Evolutionary conservation across 805 yeast genomes (phyloP).

Genomic region (Lipomyces yamanashiensis): DNA sequence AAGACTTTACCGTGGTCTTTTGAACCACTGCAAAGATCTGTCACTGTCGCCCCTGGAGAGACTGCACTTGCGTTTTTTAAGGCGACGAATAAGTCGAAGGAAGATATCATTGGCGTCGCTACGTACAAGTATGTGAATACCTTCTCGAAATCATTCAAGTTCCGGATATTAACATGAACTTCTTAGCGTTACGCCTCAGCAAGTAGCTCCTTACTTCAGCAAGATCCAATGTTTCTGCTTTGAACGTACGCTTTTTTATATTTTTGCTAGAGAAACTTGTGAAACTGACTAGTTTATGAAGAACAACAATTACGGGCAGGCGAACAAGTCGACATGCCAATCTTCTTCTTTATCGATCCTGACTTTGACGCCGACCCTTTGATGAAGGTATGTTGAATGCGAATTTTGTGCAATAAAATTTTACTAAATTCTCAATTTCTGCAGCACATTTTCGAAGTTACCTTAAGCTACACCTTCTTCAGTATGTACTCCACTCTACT

Average conservation of each 20-base stretch:
- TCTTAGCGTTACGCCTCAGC: conserved; percentile 88
- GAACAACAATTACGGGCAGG: conserved; percentile 93
- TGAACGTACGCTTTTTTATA: conserved; percentile 50
- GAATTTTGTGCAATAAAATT: no score
- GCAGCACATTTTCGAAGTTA: conserved; percentile 80
- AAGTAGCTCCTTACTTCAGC: conserved; percentile 93
- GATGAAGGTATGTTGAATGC: conserved; percentile 60
- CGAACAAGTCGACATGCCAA: conserved; percentile 98
- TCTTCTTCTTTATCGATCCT: conserved; percentile 95
- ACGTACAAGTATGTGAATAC: conserved; percentile 57
- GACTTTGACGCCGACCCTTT: conserved; percentile 91
- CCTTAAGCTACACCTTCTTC: conserved; percentile 91
- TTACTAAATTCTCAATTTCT: conserved; percentile 48
- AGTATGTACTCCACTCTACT: conserved; percentile 40
- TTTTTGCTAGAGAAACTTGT: no score
- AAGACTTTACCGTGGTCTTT: conserved; percentile 93
- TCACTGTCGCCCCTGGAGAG: conserved; percentile 92
- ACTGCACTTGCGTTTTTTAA: conserved; percentile 95
- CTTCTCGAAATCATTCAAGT: neutral
- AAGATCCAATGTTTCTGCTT: conserved; percentile 98
- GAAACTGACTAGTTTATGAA: conserved; percentile 23
- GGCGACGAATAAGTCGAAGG: conserved; percentile 82
- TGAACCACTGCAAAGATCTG: conserved; percentile 92
- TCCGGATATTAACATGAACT: neutral
- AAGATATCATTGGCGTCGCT: conserved; percentile 97